Evolutionary conservation across 2,329 filamentous ascomycete species (phyloP).

Genomic region (Colletotrichum echinochloae): DNA sequence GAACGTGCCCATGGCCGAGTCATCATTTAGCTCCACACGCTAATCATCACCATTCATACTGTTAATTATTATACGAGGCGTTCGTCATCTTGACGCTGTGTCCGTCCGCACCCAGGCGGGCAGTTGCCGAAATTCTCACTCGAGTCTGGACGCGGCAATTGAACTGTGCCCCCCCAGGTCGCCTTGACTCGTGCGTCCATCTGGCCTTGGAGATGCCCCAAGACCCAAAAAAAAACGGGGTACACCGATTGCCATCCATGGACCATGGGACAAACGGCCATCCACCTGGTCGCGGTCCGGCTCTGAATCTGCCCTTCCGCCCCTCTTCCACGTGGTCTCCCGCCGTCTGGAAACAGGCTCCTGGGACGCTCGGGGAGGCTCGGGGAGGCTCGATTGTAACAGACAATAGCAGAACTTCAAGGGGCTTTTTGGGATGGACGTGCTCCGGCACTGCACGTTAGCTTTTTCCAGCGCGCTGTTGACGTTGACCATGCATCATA

Average conservation of each 20-base stretch:
- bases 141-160: constrained; percentile 4
- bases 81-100: neutral
- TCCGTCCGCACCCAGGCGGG: constrained; percentile 3
- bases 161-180: too few relatives aligned
- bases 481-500: neutral
- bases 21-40: constrained; percentile 13
- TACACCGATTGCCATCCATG: neutral
- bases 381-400: neutral
- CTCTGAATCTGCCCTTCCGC: constrained; percentile 13
- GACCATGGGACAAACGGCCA: constrained; percentile 9
- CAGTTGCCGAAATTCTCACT: neutral
- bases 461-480: neutral
- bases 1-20: constrained; percentile 10
- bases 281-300: constrained; percentile 15
- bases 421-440: neutral
- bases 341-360: constrained; percentile 21
- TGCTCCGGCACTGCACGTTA: neutral
- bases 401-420: neutral
- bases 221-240: neutral
- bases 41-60: too few relatives aligned
- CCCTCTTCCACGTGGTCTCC: constrained; percentile 36
- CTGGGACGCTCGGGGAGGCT: constrained; percentile 8
- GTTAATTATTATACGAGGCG: neutral
- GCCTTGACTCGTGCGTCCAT: constrained; percentile 24
- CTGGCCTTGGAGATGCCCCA: neutral